Percentiles rank a stretch among this genome's conserved stretches.
These are phyloP conservation scores for Cyclotella kingstonii DNA, from an alignment of 108 stramenopile genomes.

Conservation along the genomic window DNA sequence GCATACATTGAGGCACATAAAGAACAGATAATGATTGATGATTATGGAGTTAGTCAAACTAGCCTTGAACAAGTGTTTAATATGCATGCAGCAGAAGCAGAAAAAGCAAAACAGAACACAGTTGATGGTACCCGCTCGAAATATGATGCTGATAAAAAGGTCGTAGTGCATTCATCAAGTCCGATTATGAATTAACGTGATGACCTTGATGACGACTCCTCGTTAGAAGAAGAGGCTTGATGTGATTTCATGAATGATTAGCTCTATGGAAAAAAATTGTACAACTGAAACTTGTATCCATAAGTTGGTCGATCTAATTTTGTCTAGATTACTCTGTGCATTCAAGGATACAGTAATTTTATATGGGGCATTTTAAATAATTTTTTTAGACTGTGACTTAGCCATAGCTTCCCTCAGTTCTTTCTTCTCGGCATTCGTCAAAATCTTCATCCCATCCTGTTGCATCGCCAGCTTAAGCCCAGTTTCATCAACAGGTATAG, in stretches of 20 bases:
- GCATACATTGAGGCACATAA: slow-evolving; percentile 66
- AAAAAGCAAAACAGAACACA: slow-evolving; percentile 44
- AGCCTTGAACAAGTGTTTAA: slow-evolving; percentile 83
- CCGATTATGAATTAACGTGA: not conserved
- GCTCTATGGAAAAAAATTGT: too few species aligned
- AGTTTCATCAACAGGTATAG: slow-evolving; percentile 59
- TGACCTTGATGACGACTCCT: too few species aligned
- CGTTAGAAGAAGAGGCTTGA: too few species aligned
- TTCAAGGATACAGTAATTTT: too few species aligned
- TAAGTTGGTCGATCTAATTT: too few species aligned
- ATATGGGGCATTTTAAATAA: too few species aligned
- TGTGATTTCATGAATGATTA: too few species aligned
- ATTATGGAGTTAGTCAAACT: slow-evolving; percentile 80
- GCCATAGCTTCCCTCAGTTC: slow-evolving; percentile 39
- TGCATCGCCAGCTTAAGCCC: slow-evolving; percentile 67
- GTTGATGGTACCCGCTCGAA: slow-evolving; percentile 2
- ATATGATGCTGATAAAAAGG: not conserved
- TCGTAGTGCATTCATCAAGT: not conserved
- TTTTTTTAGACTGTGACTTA: slow-evolving; percentile 3
- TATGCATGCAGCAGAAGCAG: slow-evolving; percentile 75
- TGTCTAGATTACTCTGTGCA: too few species aligned
- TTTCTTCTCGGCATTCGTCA: slow-evolving; percentile 62
- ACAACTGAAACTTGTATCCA: too few species aligned
- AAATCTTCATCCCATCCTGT: slow-evolving; percentile 53
- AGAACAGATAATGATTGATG: slow-evolving; percentile 52